phyloP scores from a whole-genome alignment of 2,329 filamentous ascomycete genomes.

The Polychaeton citri region DNA sequence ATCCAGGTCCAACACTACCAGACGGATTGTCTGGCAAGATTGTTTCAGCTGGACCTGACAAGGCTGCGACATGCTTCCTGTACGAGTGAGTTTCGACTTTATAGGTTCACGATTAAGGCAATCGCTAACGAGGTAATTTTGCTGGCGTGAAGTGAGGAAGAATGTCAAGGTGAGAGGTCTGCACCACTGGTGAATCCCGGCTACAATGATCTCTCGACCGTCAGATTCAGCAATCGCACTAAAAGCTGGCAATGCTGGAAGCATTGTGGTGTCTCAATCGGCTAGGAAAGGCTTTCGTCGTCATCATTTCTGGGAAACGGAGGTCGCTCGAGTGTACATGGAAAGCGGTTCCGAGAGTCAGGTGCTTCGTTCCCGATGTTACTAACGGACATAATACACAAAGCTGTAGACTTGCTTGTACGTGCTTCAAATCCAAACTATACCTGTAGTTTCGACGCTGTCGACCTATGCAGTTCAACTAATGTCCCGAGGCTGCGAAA shows the following conservation, averaged over 20 bases:
- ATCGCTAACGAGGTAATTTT: not conserved
- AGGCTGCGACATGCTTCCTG: constrained; percentile 7
- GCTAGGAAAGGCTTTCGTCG: no score
- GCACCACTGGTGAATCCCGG: constrained; percentile 7
- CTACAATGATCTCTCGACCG: constrained; percentile 5
- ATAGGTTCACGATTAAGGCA: not conserved
- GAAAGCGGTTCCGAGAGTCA: no score
- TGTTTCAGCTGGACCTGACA: constrained; percentile 7
- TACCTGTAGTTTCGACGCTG: no score
- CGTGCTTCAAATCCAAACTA: no score
- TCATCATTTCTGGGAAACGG: not conserved
- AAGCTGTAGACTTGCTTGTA: no score
- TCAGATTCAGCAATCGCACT: constrained; percentile 7
- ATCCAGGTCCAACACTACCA: constrained; percentile 1
- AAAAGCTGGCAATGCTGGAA: constrained; percentile 6
- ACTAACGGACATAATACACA: no score
- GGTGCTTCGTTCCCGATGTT: no score
- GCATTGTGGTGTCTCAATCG: not conserved
- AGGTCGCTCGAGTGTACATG: no score
- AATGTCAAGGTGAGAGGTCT: constrained; percentile 6
- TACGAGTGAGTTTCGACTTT: constrained; percentile 3
- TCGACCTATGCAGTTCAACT: no score
- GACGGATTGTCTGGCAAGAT: constrained; percentile 6
- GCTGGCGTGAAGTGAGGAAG: not conserved
- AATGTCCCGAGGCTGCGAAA: no score